Percentiles rank a stretch among this genome's conserved stretches.
Evolutionary conservation across 345 rosid species (phyloP).

Genomic region (Populus euphratica): DNA sequence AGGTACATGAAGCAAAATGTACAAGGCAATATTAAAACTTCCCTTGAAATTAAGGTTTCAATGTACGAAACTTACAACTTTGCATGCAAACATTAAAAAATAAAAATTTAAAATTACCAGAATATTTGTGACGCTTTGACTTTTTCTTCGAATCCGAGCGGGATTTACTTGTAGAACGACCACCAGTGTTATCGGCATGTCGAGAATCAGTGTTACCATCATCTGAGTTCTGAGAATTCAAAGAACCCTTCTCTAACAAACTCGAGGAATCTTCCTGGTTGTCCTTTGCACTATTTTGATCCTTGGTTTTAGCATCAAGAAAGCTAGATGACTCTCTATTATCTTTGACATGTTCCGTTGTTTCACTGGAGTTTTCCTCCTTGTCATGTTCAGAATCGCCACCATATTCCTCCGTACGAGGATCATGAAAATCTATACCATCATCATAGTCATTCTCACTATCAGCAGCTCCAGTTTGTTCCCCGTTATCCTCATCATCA

Average conservation of each 20-base stretch:
- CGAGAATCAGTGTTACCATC: constrained; percentile 20
- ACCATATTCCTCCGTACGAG: constrained; percentile 39
- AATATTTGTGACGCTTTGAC: constrained; percentile 59
- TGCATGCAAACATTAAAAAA: neutral
- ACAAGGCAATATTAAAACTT: neutral
- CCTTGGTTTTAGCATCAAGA: constrained; percentile 28
- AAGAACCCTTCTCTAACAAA: constrained; percentile 33
- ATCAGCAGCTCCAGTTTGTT: constrained; percentile 25
- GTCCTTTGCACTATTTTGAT: constrained; percentile 34
- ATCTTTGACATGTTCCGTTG: neutral
- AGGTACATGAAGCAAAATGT: neutral
- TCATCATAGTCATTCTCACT: constrained; percentile 46
- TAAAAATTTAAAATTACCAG: constrained; percentile 29
- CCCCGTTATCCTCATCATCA: constrained; percentile 26
- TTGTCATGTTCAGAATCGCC: constrained; percentile 43
- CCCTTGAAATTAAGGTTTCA: neutral
- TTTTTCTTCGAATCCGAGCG: constrained; percentile 50
- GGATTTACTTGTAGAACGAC: constrained; percentile 44
- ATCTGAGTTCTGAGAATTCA: constrained; percentile 21
- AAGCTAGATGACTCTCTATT: constrained; percentile 14
- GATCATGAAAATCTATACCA: constrained; percentile 52
- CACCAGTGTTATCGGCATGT: constrained; percentile 17
- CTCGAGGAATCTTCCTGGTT: constrained; percentile 30
- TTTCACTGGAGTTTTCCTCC: constrained; percentile 16
- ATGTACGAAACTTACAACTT: neutral